phyloP scores from a whole-genome alignment of 169 alveolate genomes.

The Theileria luwenshuni region DNA sequence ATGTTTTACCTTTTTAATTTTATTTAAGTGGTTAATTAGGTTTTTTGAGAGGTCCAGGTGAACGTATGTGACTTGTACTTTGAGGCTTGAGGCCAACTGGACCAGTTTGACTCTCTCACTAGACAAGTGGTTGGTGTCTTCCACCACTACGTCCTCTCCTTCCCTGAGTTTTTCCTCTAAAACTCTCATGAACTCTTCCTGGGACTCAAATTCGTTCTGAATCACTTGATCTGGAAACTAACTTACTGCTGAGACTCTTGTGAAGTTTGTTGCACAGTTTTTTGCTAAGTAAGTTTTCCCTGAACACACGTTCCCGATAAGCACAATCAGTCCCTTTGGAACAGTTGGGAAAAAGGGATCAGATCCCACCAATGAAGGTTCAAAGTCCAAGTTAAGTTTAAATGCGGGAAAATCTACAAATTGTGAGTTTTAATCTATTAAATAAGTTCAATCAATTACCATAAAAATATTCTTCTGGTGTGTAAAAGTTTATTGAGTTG shows the following conservation, averaged over 20 bases:
- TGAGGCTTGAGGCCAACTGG: conserved; percentile 1
- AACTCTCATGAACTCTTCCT: not conserved
- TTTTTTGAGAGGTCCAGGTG: conserved; percentile 45
- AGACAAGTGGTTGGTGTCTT: conserved; percentile 14
- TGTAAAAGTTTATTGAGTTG: conserved; percentile 63
- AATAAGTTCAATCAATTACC: conserved; percentile 8
- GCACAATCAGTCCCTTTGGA: conserved; percentile 40
- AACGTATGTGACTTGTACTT: conserved; percentile 29
- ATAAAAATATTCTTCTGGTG: conserved; percentile 76
- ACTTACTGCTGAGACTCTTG: conserved; percentile 2
- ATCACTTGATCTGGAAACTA: not conserved
- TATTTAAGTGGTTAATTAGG: conserved; percentile 36
- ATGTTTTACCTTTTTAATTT: conserved; percentile 32
- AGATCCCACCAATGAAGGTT: conserved; percentile 43
- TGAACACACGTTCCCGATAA: conserved; percentile 50
- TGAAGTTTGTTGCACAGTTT: conserved; percentile 2
- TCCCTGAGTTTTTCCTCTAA: conserved; percentile 6
- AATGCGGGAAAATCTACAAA: conserved; percentile 13
- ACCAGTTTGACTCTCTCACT: conserved; percentile 16
- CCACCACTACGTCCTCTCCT: conserved; percentile 43
- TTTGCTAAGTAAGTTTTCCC: conserved; percentile 54
- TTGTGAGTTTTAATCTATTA: not conserved
- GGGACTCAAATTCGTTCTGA: conserved; percentile 9
- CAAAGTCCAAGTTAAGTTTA: conserved; percentile 29
- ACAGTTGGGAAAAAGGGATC: conserved; percentile 27